Evolutionary conservation across 2,329 filamentous ascomycete species (phyloP).

Genomic region (Sarocladium kiliense): DNA sequence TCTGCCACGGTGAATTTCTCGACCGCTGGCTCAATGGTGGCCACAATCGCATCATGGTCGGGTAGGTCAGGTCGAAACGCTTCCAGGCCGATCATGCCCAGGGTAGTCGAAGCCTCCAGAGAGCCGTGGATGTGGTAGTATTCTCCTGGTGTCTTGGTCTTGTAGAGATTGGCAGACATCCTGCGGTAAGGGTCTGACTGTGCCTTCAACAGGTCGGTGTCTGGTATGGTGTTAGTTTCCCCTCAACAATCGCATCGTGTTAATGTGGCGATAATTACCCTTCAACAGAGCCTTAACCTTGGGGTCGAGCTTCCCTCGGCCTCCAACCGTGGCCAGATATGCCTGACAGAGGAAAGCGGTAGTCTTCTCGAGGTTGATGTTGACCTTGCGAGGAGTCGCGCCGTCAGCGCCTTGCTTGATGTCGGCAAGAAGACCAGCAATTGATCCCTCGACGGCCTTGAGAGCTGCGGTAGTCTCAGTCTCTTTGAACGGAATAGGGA

Average conservation of each 20-base stretch:
- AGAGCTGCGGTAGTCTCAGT: conserved; percentile 37
- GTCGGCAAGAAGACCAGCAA: conserved; percentile 27
- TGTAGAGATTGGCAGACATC: conserved; percentile 67
- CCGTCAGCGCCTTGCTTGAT: conserved; percentile 14
- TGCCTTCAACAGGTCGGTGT: conserved; percentile 66
- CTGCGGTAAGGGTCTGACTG: conserved; percentile 68
- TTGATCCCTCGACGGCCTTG: conserved; percentile 35
- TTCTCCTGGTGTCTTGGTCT: conserved; percentile 58
- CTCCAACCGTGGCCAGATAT: conserved; percentile 30
- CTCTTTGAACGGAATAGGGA: conserved; percentile 43
- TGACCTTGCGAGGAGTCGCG: conserved; percentile 16
- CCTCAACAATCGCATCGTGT: neutral
- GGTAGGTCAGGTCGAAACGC: conserved; percentile 55
- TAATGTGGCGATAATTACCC: conserved; percentile 15
- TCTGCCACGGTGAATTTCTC: conserved; percentile 47
- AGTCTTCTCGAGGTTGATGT: conserved; percentile 32
- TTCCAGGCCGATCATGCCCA: conserved; percentile 65
- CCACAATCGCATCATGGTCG: conserved; percentile 53
- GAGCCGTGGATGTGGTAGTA: conserved; percentile 76
- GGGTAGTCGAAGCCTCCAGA: conserved; percentile 62
- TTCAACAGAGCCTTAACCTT: conserved; percentile 26
- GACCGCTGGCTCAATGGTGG: conserved; percentile 55
- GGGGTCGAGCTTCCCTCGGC: conserved; percentile 31
- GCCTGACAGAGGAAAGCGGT: conserved; percentile 36
- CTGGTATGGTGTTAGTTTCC: conserved; percentile 31